Conservation (phyloP, 345 rosid genomes). For the Pistacia atlantica region DNA sequence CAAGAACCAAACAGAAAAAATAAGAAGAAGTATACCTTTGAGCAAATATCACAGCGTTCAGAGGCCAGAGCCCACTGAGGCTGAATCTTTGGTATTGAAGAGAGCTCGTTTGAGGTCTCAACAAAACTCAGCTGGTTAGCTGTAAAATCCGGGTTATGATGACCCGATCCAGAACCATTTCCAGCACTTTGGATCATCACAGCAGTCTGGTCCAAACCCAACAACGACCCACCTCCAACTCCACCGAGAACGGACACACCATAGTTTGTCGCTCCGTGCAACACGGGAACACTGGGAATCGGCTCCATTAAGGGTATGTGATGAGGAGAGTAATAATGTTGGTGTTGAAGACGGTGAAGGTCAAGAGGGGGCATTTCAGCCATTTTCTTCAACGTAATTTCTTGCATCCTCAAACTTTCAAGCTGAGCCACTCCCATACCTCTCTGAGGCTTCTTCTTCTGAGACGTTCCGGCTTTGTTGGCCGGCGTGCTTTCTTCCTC, state of each 20-base stretch:
- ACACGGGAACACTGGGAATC: slow-evolving; percentile 33
- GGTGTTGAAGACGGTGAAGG: neutral
- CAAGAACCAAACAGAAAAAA: slow-evolving; percentile 18
- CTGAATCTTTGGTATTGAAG: slow-evolving; percentile 78
- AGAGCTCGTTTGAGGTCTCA: slow-evolving; percentile 74
- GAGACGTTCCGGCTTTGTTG: slow-evolving; percentile 29
- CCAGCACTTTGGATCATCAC: slow-evolving; percentile 19
- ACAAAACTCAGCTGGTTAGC: slow-evolving; percentile 12
- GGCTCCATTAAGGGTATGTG: slow-evolving; percentile 10
- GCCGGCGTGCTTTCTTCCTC: slow-evolving; percentile 32
- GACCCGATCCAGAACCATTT: slow-evolving; percentile 41
- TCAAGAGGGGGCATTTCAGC: slow-evolving; percentile 20
- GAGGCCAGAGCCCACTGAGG: slow-evolving; percentile 34
- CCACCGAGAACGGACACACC: slow-evolving; percentile 20
- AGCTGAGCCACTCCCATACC: slow-evolving; percentile 89
- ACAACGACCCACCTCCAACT: slow-evolving; percentile 19
- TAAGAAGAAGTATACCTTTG: slow-evolving; percentile 43
- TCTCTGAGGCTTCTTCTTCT: slow-evolving; percentile 60
- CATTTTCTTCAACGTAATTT: slow-evolving; percentile 35
- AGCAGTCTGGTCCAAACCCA: slow-evolving; percentile 27
- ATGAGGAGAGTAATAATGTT: neutral
- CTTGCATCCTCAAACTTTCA: slow-evolving; percentile 50
- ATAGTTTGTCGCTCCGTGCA: slow-evolving; percentile 37
- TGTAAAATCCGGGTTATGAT: slow-evolving; percentile 21
- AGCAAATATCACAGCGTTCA: slow-evolving; percentile 46